These are phyloP conservation scores for Dendrocalamus sinicus DNA, from an alignment of 176 grass and related monocot genomes.

Conservation along the genomic window DNA sequence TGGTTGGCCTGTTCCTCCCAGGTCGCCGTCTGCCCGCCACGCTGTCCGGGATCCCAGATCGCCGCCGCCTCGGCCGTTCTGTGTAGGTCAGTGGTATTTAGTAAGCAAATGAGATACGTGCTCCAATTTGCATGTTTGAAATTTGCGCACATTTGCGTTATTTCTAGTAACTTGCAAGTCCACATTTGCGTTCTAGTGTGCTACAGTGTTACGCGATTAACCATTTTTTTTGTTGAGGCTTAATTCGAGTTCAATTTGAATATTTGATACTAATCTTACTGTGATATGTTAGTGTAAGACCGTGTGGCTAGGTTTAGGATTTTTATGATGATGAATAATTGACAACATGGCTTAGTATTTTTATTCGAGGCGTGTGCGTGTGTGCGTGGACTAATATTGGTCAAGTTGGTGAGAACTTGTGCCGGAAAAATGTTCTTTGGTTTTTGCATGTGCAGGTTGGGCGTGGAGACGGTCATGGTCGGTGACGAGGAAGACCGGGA, in stretches of 20 bases:
- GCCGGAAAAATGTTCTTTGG: no score
- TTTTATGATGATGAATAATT: no score
- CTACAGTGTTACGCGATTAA: not conserved
- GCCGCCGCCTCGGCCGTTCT: not conserved
- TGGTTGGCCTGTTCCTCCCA: not conserved
- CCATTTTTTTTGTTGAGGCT: not conserved
- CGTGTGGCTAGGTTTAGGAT: no score
- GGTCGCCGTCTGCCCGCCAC: not conserved
- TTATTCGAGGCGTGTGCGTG: no score
- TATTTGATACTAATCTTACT: no score
- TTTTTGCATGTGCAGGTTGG: no score
- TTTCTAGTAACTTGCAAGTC: not conserved
- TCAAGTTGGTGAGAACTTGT: no score
- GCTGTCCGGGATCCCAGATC: not conserved
- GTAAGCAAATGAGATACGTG: not conserved
- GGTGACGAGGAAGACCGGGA: no score
- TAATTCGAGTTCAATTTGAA: not conserved
- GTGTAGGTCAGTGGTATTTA: not conserved
- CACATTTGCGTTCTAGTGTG: not conserved
- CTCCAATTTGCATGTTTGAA: conserved; percentile 5
- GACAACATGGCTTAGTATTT: no score
- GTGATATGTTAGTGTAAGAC: not conserved
- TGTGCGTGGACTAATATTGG: no score
- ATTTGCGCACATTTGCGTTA: not conserved
- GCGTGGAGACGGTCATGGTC: no score